Percentiles rank a stretch among this genome's conserved stretches.
phyloP scores from a whole-genome alignment of 768 basidiomycete species.

The Pulveroboletus sp. region DNA sequence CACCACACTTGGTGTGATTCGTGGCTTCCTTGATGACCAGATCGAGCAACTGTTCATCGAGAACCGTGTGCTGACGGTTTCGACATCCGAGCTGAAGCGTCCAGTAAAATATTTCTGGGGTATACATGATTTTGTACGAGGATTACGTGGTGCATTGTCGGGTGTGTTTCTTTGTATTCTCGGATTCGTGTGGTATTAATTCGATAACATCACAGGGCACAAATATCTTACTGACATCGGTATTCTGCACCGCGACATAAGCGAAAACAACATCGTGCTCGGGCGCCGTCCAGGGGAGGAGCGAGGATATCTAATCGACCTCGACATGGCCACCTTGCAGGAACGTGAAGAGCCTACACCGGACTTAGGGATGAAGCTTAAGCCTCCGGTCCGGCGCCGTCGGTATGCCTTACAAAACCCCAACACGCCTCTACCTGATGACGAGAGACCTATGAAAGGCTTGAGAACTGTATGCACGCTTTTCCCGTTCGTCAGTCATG shows the following conservation, averaged over 20 bases:
- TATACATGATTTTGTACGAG: slow-evolving; percentile 19
- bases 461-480: neutral
- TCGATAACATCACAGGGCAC: neutral
- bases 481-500: too few relatives aligned
- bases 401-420: too few relatives aligned
- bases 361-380: too few relatives aligned
- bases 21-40: slow-evolving; percentile 1
- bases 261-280: slow-evolving; percentile 27
- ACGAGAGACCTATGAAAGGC: neutral
- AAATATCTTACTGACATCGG: neutral
- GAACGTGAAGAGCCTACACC: too few relatives aligned
- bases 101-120: slow-evolving; percentile 17
- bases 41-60: neutral
- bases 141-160: slow-evolving; percentile 10
- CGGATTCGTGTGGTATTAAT: neutral
- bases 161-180: slow-evolving; percentile 2
- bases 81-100: slow-evolving; percentile 5
- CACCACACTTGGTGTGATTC: neutral
- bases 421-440: too few relatives aligned
- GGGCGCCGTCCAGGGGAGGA: slow-evolving; percentile 6
- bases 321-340: slow-evolving; percentile 18
- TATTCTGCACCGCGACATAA: neutral
- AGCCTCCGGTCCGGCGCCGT: too few relatives aligned
- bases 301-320: slow-evolving; percentile 29
- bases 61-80: slow-evolving; percentile 2